Conservation (phyloP, 768 basidiomycete genomes). For the Calocera cornea region DNA sequence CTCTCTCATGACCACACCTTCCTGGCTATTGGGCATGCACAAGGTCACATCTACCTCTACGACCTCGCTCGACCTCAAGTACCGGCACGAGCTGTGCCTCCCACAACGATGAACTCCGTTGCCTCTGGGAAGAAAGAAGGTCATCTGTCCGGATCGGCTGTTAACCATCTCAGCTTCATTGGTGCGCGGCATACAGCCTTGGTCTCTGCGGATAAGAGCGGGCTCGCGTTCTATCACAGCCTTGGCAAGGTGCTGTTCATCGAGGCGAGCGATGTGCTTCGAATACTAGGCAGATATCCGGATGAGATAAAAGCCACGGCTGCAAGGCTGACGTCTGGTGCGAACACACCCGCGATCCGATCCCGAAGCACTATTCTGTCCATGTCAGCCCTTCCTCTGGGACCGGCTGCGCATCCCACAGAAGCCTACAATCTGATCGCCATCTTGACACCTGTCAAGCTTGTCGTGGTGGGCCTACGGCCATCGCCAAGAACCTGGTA, state of each 20-base stretch:
- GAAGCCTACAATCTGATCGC: conserved; percentile 73
- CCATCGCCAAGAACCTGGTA: conserved; percentile 90
- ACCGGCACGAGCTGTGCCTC: conserved; percentile 56
- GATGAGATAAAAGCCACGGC: conserved; percentile 25
- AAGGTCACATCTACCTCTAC: conserved; percentile 76
- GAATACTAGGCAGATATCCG: conserved; percentile 86
- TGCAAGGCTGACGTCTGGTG: conserved; percentile 11
- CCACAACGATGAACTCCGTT: conserved; percentile 54
- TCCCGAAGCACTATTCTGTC: conserved; percentile 52
- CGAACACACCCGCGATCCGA: conserved; percentile 37
- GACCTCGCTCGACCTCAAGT: conserved; percentile 55
- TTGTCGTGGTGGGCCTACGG: conserved; percentile 85
- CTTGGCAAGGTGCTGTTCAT: conserved; percentile 89
- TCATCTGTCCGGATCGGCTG: conserved; percentile 64
- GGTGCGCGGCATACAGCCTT: conserved; percentile 87
- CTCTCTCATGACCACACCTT: conserved; percentile 90
- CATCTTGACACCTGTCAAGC: conserved; percentile 74
- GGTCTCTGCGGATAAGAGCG: conserved; percentile 77
- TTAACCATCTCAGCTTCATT: conserved; percentile 73
- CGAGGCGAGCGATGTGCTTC: conserved; percentile 84
- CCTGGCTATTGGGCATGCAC: conserved; percentile 73
- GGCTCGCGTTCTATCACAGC: conserved; percentile 89
- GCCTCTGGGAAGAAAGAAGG: conserved; percentile 72
- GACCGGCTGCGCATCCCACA: conserved; percentile 54
- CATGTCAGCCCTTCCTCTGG: conserved; percentile 71